Evolutionary conservation across 495 filamentous ascomycete species (phyloP).

Genomic region (Polyplosphaeria fusca): DNA sequence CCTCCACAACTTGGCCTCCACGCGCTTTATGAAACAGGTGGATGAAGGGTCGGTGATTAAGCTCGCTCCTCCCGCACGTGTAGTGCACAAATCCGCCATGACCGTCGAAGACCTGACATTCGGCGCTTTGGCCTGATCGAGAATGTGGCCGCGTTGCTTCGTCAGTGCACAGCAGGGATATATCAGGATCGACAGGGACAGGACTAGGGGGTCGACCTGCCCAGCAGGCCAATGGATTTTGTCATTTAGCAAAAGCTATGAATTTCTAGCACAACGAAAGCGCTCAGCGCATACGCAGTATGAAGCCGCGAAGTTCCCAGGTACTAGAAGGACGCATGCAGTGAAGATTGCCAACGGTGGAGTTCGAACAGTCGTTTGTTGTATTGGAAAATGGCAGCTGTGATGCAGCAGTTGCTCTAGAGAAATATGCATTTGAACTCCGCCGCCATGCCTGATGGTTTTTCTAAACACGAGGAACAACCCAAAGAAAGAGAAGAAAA

Average conservation of each 20-base stretch:
- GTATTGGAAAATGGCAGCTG: not conserved
- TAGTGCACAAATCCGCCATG: not conserved
- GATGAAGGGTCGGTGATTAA: not conserved
- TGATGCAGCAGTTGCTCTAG: not conserved
- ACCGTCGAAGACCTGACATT: not conserved
- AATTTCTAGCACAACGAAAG: not conserved
- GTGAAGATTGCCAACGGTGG: not conserved
- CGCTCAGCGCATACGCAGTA: not conserved
- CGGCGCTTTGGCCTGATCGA: not conserved
- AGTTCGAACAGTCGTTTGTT: not conserved
- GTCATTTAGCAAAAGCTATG: not conserved
- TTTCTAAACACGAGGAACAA: not conserved
- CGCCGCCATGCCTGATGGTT: slow-evolving; percentile 14
- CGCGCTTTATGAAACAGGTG: not conserved
- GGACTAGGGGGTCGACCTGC: not conserved
- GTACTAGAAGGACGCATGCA: not conserved
- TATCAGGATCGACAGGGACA: not conserved
- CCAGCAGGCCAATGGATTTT: not conserved
- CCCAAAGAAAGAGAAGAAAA: not conserved
- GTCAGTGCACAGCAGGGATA: not conserved
- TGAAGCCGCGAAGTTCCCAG: not conserved
- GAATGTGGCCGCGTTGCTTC: not conserved
- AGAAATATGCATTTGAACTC: slow-evolving; percentile 6
- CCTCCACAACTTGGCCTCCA: not conserved
- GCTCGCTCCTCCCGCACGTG: not conserved